A percentile compares a stretch with the other conserved stretches of the same genome.
Evolutionary conservation across 768 basidiomycete genomes (phyloP).

Genomic region (Russula compacta): DNA sequence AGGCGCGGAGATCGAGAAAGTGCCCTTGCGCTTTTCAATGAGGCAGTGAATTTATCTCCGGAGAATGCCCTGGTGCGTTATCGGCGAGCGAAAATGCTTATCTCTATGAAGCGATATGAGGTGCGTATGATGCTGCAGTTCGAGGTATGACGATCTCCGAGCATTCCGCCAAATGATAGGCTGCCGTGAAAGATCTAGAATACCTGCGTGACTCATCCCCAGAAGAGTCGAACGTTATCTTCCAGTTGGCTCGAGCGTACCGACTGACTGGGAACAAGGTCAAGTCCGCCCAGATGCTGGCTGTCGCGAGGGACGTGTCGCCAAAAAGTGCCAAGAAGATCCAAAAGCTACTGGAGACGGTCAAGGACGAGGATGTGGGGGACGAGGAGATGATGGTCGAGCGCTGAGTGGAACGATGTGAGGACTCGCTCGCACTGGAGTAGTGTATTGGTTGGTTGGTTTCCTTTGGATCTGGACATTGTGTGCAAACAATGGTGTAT

Average conservation of each 20-base stretch:
- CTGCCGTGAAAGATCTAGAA: constrained; percentile 75
- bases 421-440: neutral
- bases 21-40: constrained; percentile 73
- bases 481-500: constrained; percentile 7
- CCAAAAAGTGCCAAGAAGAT: constrained; percentile 84
- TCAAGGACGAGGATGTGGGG: constrained; percentile 46
- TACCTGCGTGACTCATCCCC: constrained; percentile 73
- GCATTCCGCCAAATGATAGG: constrained; percentile 34
- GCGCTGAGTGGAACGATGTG: neutral
- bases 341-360: constrained; percentile 65
- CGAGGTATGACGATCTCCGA: constrained; percentile 15
- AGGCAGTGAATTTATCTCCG: constrained; percentile 69
- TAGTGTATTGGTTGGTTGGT: neutral
- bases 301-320: constrained; percentile 86
- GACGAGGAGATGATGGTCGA: constrained; percentile 68
- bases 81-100: constrained; percentile 85
- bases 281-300: constrained; percentile 78
- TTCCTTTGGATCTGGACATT: neutral
- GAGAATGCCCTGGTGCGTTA: constrained; percentile 92
- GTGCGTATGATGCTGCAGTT: constrained; percentile 39
- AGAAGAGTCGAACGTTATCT: constrained; percentile 93
- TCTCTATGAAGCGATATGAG: constrained; percentile 73
- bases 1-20: constrained; percentile 66
- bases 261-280: constrained; percentile 68
- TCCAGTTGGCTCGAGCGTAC: constrained; percentile 91